These are phyloP conservation scores for Helotiales sp. DNA, from an alignment of 2,329 filamentous ascomycete species.

Conservation along the genomic window DNA sequence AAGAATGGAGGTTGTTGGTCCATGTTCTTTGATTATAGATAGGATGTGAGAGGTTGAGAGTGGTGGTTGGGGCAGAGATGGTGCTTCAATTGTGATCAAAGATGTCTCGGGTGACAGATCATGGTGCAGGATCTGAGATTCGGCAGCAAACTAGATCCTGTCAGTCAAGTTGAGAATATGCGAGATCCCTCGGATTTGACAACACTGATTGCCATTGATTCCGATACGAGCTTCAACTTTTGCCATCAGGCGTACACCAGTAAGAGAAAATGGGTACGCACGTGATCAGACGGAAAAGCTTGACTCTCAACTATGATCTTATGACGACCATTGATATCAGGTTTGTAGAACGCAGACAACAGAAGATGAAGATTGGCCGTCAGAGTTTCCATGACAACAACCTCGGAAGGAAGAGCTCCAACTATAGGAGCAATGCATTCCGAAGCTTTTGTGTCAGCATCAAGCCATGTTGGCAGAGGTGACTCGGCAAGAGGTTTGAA, in stretches of 20 bases:
- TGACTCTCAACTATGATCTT: constrained; percentile 83
- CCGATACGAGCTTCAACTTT: not conserved
- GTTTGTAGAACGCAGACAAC: constrained; percentile 79
- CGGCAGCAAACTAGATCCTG: constrained; percentile 68
- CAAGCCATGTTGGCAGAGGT: constrained; percentile 66
- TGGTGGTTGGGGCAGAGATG: constrained; percentile 53
- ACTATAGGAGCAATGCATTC: constrained; percentile 72
- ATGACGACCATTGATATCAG: constrained; percentile 60
- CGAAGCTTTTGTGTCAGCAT: constrained; percentile 72
- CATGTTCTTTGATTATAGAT: constrained; percentile 68
- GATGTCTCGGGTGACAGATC: constrained; percentile 65
- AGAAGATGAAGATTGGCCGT: constrained; percentile 79
- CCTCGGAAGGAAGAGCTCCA: constrained; percentile 69
- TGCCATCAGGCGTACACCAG: not conserved
- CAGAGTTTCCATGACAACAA: constrained; percentile 80
- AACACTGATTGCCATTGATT: not conserved
- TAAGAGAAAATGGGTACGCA: constrained; percentile 48
- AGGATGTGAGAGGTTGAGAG: constrained; percentile 71
- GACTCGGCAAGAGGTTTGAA: constrained; percentile 70
- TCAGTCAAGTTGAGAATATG: constrained; percentile 22
- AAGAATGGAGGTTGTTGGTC: constrained; percentile 68
- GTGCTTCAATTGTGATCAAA: constrained; percentile 70
- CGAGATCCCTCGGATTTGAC: not conserved
- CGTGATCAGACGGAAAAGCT: constrained; percentile 82
- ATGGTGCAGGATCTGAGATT: constrained; percentile 76